A percentile compares a stretch with the other conserved stretches of the same genome.
Evolutionary conservation across 2,329 filamentous ascomycete species (phyloP).

Genomic region (Plectosphaerella plurivora): DNA sequence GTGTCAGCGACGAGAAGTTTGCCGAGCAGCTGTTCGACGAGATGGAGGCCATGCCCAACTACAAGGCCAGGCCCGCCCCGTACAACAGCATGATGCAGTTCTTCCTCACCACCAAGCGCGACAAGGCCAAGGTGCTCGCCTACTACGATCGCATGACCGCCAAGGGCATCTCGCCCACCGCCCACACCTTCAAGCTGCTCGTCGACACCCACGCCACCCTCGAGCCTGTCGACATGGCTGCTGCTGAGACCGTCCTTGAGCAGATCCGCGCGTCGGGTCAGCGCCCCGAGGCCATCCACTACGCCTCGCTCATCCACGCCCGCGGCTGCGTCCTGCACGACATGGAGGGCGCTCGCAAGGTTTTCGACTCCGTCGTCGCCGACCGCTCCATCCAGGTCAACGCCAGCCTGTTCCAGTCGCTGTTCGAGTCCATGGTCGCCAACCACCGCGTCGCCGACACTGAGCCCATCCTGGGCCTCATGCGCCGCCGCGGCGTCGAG

Average conservation of each 20-base stretch:
- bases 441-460: conserved; percentile 81
- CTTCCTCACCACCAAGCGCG: conserved; percentile 95
- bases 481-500: conserved; percentile 69
- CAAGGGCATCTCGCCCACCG: conserved; percentile 82
- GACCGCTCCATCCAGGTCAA: conserved; percentile 66
- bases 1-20: conserved; percentile 95
- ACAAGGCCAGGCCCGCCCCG: conserved; percentile 93
- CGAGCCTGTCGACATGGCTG: conserved; percentile 82
- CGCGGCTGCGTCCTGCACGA: conserved; percentile 93
- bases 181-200: conserved; percentile 95
- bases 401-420: conserved; percentile 87
- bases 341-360: conserved; percentile 72
- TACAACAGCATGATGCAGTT: conserved; percentile 99
- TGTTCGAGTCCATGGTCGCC: conserved; percentile 96
- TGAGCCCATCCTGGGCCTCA: conserved; percentile 67
- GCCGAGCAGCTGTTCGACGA: conserved; percentile 97
- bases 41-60: conserved; percentile 98
- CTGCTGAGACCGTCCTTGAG: conserved; percentile 78
- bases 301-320: conserved; percentile 91
- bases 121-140: conserved; percentile 85
- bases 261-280: conserved; percentile 72
- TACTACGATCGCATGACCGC: conserved; percentile 95
- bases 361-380: conserved; percentile 77
- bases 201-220: conserved; percentile 94
- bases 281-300: conserved; percentile 86